Percentiles rank a stretch among this genome's conserved stretches.
phyloP scores from a whole-genome alignment of 2,329 filamentous ascomycete species.

The Aspergillus sp. region DNA sequence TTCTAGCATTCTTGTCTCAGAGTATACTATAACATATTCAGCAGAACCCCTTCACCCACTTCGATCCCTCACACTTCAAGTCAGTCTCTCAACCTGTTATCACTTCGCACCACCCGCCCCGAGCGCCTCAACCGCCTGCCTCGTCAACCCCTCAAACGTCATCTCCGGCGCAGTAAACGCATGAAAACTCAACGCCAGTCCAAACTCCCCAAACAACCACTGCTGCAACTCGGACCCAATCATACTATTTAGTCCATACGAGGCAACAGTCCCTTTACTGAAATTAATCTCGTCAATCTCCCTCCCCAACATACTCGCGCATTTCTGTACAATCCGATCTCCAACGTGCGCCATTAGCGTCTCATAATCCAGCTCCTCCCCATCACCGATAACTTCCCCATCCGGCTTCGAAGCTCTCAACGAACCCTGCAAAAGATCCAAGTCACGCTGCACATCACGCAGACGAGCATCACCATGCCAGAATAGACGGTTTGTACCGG shows the following conservation, averaged over 20 bases:
- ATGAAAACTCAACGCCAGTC: slow-evolving; percentile 37
- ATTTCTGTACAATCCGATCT: neutral
- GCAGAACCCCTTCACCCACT: too few relatives aligned
- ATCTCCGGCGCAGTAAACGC: neutral
- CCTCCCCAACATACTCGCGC: slow-evolving; percentile 1
- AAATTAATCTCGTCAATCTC: neutral
- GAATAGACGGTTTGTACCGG: neutral
- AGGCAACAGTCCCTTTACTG: slow-evolving; percentile 17
- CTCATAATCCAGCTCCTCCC: neutral
- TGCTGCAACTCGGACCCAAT: slow-evolving; percentile 44
- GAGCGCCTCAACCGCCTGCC: neutral
- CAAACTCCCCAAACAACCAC: slow-evolving; percentile 38
- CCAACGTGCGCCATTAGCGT: neutral
- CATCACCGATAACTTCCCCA: too few relatives aligned
- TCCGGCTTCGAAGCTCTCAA: neutral
- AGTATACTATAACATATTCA: too few relatives aligned
- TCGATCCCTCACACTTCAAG: too few relatives aligned
- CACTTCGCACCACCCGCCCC: neutral
- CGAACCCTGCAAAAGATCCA: neutral
- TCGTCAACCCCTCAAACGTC: slow-evolving; percentile 2
- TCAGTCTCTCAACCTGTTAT: too few relatives aligned
- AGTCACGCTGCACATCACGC: neutral
- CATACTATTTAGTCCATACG: slow-evolving; percentile 47
- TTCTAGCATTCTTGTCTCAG: too few relatives aligned
- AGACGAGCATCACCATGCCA: slow-evolving; percentile 5